phyloP scores from a whole-genome alignment of 225 moss, liverwort and hornwort genomes.

The Anthoceros angustus region DNA sequence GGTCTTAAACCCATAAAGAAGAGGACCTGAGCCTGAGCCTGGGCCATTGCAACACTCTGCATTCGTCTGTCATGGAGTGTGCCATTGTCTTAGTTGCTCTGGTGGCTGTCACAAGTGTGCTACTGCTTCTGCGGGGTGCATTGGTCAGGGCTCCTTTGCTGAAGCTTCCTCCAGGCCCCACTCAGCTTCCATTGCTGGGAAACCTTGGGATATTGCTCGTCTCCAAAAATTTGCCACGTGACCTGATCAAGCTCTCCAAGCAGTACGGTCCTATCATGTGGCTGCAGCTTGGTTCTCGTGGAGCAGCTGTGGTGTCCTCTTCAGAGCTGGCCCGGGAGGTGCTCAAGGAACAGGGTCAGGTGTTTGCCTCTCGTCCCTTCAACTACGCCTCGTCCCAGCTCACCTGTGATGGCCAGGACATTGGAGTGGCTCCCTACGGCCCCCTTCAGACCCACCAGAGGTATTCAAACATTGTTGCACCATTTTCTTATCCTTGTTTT shows the following conservation, averaged over 20 bases:
- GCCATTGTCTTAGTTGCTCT: too few relatives aligned
- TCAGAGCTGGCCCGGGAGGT: constrained; percentile 16
- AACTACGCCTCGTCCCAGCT: constrained; percentile 7
- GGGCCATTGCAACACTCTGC: too few relatives aligned
- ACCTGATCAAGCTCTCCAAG: not conserved
- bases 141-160: not conserved
- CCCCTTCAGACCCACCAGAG: constrained; percentile 11
- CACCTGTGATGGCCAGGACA: constrained; percentile 3
- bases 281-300: not conserved
- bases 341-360: constrained; percentile 13
- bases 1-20: too few relatives aligned
- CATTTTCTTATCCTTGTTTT: too few relatives aligned
- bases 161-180: not conserved
- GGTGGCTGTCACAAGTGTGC: too few relatives aligned
- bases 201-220: not conserved
- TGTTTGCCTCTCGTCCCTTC: constrained; percentile 18
- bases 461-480: not conserved
- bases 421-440: constrained; percentile 16
- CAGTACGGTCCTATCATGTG: not conserved
- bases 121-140: too few relatives aligned
- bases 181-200: not conserved
- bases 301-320: constrained; percentile 18
- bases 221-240: not conserved
- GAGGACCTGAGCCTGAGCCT: too few relatives aligned
- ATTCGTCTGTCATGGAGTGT: too few relatives aligned